Conservation (phyloP, 2,329 filamentous ascomycete genomes). For the Diatrype stigma region DNA sequence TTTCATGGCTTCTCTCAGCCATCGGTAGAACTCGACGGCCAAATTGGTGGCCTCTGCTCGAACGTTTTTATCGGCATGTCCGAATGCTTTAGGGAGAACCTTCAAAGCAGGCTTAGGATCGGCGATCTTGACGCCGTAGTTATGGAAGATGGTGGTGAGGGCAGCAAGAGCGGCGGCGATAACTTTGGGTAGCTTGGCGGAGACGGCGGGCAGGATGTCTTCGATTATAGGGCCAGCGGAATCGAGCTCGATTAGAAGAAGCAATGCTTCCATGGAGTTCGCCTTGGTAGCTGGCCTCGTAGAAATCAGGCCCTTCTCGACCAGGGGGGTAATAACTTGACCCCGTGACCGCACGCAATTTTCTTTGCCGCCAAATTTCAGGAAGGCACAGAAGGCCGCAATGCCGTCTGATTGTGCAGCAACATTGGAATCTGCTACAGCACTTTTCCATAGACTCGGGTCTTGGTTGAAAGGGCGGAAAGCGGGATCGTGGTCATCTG, state of each 20-base stretch:
- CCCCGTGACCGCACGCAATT: slow-evolving; percentile 74
- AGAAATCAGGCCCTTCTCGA: slow-evolving; percentile 86
- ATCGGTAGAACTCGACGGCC: slow-evolving; percentile 91
- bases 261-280: slow-evolving; percentile 76
- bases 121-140: slow-evolving; percentile 89
- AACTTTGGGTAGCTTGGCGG: slow-evolving; percentile 36
- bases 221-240: slow-evolving; percentile 81
- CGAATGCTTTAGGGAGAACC: slow-evolving; percentile 81
- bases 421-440: slow-evolving; percentile 91
- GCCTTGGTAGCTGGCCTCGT: slow-evolving; percentile 86
- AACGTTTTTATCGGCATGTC: slow-evolving; percentile 97
- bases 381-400: slow-evolving; percentile 80
- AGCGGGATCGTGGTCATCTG: slow-evolving; percentile 78
- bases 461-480: slow-evolving; percentile 88
- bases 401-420: slow-evolving; percentile 94
- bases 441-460: slow-evolving; percentile 82
- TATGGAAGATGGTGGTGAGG: slow-evolving; percentile 81
- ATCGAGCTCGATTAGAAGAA: slow-evolving; percentile 89
- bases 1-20: slow-evolving; percentile 97
- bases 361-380: slow-evolving; percentile 83
- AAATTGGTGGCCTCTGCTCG: slow-evolving; percentile 89
- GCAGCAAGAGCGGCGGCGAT: slow-evolving; percentile 43
- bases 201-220: slow-evolving; percentile 63
- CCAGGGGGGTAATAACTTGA: slow-evolving; percentile 71
- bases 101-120: slow-evolving; percentile 93